A percentile compares a stretch with the other conserved stretches of the same genome.
These are phyloP conservation scores for Mycena citricolor DNA, from an alignment of 1,284 basidiomycete genomes.

Conservation along the genomic window DNA sequence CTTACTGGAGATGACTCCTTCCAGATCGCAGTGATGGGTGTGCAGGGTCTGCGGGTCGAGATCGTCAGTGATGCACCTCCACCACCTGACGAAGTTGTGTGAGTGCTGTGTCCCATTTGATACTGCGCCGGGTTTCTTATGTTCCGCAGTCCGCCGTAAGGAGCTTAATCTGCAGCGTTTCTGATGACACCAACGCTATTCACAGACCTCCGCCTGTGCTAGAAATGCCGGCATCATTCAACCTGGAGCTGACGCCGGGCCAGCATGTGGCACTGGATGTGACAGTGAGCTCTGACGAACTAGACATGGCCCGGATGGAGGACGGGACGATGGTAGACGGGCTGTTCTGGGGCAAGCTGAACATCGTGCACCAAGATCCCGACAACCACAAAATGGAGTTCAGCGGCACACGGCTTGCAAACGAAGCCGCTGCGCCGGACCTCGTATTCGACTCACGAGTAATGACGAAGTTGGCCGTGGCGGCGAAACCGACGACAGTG, in stretches of 20 bases:
- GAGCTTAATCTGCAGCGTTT: constrained; percentile 20
- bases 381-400: constrained; percentile 79
- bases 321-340: constrained; percentile 81
- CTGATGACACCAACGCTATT: constrained; percentile 16
- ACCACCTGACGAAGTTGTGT: constrained; percentile 78
- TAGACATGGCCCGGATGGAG: constrained; percentile 85
- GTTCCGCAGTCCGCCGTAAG: constrained; percentile 69
- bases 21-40: constrained; percentile 76
- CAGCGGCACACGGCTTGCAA: constrained; percentile 68
- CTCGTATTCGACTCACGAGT: constrained; percentile 73
- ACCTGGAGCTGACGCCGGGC: constrained; percentile 71
- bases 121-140: constrained; percentile 13
- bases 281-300: constrained; percentile 69
- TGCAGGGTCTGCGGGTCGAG: constrained; percentile 76
- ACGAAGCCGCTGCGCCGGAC: constrained; percentile 61
- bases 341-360: constrained; percentile 80
- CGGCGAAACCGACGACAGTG: constrained; percentile 67
- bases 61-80: constrained; percentile 79
- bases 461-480: constrained; percentile 69
- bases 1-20: constrained; percentile 79
- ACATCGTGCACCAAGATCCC: constrained; percentile 72
- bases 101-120: constrained; percentile 35
- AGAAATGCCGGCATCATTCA: constrained; percentile 84
- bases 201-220: constrained; percentile 73
- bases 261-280: constrained; percentile 76